Evolutionary conservation across 352 stramenopile species (phyloP).

Genomic region (Phytopythium helicoides): DNA sequence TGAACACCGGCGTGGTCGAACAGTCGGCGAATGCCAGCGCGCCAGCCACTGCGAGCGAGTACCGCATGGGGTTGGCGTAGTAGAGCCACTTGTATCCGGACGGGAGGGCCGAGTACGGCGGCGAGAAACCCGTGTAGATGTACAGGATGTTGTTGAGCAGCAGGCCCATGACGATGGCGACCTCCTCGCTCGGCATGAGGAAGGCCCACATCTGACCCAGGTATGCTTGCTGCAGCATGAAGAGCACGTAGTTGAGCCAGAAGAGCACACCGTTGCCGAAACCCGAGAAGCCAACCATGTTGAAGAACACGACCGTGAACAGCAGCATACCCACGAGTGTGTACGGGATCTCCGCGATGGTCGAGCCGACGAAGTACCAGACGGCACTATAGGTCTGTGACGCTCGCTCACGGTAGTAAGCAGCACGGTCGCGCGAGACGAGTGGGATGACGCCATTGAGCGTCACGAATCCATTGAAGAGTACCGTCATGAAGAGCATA

Average conservation of each 20-base stretch:
- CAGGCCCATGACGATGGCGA: constrained; percentile 14
- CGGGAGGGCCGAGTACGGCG: constrained; percentile 16
- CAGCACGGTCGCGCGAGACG: constrained; percentile 51
- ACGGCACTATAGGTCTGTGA: constrained; percentile 76
- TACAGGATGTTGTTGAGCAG: constrained; percentile 22
- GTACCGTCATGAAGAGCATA: constrained; percentile 48
- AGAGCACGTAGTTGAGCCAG: constrained; percentile 14
- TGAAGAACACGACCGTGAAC: constrained; percentile 18
- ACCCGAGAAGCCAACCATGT: constrained; percentile 23
- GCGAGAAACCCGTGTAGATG: constrained; percentile 20
- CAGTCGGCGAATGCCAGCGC: constrained; percentile 5
- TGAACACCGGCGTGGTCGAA: constrained; percentile 5
- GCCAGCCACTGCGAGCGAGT: constrained; percentile 12
- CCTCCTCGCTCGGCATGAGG: constrained; percentile 14
- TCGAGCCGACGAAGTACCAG: constrained; percentile 57
- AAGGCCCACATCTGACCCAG: constrained; percentile 16
- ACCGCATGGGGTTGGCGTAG: constrained; percentile 14
- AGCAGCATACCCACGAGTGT: constrained; percentile 10
- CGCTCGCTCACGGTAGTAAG: constrained; percentile 57
- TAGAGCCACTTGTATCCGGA: constrained; percentile 15
- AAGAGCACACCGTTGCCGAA: constrained; percentile 5
- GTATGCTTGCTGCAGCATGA: constrained; percentile 19
- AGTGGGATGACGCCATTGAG: constrained; percentile 63
- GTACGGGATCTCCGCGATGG: constrained; percentile 47
- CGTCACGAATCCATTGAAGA: constrained; percentile 63